Base-by-base conservation (phyloP, 169 alveolate species). In the Eimeria tenella region DNA sequence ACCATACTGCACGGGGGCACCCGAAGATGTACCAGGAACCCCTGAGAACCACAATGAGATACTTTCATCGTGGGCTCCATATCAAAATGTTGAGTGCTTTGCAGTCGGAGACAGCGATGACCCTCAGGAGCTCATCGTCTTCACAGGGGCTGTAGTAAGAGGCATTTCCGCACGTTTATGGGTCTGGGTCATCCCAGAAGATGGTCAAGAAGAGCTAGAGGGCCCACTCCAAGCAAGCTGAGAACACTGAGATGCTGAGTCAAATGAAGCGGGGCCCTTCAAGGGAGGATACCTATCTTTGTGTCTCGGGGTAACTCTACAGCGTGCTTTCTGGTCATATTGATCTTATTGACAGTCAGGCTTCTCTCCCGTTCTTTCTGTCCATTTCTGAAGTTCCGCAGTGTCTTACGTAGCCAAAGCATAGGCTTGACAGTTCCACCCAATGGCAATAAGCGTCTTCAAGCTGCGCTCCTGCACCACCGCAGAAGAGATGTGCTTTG, bases 91-190 rank as follows among this genome's bases (percentile, higher is more conserved):
- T 9, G 19, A 62, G 0, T 84, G 92, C 42, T 63, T 9, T 50
- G 13, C 81, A 8, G 92, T 63, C 4, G 73, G 89, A 9, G 89
- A 31, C 89, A 10, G 81, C 62, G 62, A 31, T n/a, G 92, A 63
- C 52, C 68, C 92, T 4, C 92, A 84, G 31, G 92, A 84, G 81
- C 65, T 84, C 79, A 60, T 84, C 6, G n/a, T 63, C 4, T 84
- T 84, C 25, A 84, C 60, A 42, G 92, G 92, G 52, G 75, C 53
- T n/a, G 81, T 79, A 49, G 56, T 84, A 31, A 2, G 25, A 62
- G 68, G 68, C 19, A 42, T 1, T 62, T 50, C 81, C 49, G 49
- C 92, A n/a, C 49, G 81, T 25, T 63, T 84, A 49, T 84, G 92
- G 92, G 81, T 84, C 23, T 84, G 92, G 92, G 25, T 62, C 23